Evolutionary conservation across 2,329 filamentous ascomycete genomes (phyloP).

Genomic region (Cyphellophora europaea): DNA sequence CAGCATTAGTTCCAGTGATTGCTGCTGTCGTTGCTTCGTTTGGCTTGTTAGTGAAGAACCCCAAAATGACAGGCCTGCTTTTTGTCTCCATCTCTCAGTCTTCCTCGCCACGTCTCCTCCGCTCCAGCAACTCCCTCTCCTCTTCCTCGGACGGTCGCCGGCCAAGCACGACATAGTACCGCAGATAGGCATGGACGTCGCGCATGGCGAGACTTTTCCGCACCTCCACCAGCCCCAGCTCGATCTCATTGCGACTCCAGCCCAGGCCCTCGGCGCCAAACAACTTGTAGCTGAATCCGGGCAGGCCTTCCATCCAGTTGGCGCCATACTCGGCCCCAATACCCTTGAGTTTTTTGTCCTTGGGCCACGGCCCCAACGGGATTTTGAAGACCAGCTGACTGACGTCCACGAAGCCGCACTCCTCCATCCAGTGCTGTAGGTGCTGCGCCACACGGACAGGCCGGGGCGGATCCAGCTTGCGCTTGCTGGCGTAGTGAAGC

Average conservation of each 20-base stretch:
- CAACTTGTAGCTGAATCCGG: conserved; percentile 35
- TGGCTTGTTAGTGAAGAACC: too few relatives aligned
- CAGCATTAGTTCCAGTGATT: too few relatives aligned
- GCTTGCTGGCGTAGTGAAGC: conserved; percentile 33
- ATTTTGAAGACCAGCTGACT: conserved; percentile 35
- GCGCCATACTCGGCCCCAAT: conserved; percentile 41
- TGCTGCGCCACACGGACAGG: conserved; percentile 45
- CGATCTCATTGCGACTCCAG: conserved; percentile 36
- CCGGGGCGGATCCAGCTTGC: conserved; percentile 30
- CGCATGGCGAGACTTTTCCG: conserved; percentile 31
- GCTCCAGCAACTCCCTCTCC: conserved; percentile 7
- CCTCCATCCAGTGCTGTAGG: conserved; percentile 44
- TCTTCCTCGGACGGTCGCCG: conserved; percentile 18
- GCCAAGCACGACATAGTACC: conserved; percentile 29
- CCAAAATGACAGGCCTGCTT: too few relatives aligned
- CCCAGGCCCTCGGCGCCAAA: conserved; percentile 27
- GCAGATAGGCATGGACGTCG: conserved; percentile 31
- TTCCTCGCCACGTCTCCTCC: background rate
- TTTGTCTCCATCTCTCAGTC: too few relatives aligned
- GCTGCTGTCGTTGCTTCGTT: too few relatives aligned
- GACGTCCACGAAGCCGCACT: conserved; percentile 46
- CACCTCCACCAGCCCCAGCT: conserved; percentile 36
- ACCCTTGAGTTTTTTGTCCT: conserved; percentile 35
- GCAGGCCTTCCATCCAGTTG: conserved; percentile 35
- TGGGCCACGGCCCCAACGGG: conserved; percentile 43